phyloP scores from a whole-genome alignment of 2,329 filamentous ascomycete genomes.

The Aureobasidium musti region DNA sequence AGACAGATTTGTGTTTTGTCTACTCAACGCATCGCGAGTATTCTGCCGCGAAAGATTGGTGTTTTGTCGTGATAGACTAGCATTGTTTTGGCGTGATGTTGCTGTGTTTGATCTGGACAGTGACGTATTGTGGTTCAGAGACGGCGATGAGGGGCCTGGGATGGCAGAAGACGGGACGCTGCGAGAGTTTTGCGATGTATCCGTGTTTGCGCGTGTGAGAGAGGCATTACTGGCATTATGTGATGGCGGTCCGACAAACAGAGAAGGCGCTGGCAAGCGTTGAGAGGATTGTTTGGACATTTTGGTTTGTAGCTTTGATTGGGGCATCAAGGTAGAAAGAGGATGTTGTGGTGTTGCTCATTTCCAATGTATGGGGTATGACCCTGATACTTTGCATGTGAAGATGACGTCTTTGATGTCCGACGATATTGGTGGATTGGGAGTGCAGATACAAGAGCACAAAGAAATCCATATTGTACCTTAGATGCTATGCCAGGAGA shows the following conservation, averaged over 20 bases:
- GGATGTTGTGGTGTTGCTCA: background rate
- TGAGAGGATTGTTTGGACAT: conserved; percentile 25
- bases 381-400: conserved; percentile 21
- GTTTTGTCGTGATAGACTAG: conserved; percentile 5
- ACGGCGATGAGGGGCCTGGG: background rate
- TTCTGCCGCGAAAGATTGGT: conserved; percentile 23
- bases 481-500: too few species aligned
- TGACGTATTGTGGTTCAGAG: background rate
- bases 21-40: background rate
- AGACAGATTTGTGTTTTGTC: conserved; percentile 1
- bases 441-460: background rate
- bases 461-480: too few species aligned
- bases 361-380: background rate
- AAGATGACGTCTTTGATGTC: conserved; percentile 8
- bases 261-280: conserved; percentile 68
- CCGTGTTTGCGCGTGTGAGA: conserved; percentile 40
- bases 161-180: background rate
- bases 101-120: conserved; percentile 24
- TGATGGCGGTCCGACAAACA: conserved; percentile 80
- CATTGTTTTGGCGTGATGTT: conserved; percentile 9
- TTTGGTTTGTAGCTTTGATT: too few species aligned
- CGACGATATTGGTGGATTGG: background rate
- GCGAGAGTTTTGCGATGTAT: conserved; percentile 13
- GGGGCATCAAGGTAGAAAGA: too few species aligned
- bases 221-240: conserved; percentile 64